A percentile compares a stretch with the other conserved stretches of the same genome.
Evolutionary conservation across 352 stramenopile genomes (phyloP).

Genomic region (Phytopythium oedochilum): DNA sequence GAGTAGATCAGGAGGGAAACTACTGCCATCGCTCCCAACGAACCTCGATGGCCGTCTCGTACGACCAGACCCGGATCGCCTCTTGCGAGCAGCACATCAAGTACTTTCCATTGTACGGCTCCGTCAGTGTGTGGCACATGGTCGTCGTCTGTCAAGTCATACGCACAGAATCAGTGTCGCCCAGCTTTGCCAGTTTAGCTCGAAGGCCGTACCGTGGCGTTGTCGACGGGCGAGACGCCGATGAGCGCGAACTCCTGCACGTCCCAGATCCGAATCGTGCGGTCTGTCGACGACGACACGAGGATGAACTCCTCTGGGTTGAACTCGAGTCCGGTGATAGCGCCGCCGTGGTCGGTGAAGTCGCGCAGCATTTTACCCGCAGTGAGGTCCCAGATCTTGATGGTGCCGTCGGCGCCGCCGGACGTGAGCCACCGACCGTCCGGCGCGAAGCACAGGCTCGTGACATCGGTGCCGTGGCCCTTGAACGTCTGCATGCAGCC

Average conservation of each 20-base stretch:
- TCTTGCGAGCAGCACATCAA: constrained; percentile 74
- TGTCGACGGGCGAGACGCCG: constrained; percentile 75
- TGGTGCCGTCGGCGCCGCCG: constrained; percentile 58
- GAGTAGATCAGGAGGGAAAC: not conserved
- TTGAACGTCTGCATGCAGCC: constrained; percentile 88
- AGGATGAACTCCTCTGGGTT: constrained; percentile 86
- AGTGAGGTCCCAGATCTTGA: constrained; percentile 85
- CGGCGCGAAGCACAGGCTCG: constrained; percentile 71
- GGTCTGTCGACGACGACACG: constrained; percentile 69
- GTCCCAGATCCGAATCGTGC: constrained; percentile 82
- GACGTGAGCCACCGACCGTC: constrained; percentile 84
- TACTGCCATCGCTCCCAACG: not conserved
- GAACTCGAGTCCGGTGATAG: constrained; percentile 80
- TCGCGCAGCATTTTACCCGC: constrained; percentile 68
- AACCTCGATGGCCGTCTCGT: constrained; percentile 77
- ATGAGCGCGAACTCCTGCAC: constrained; percentile 82
- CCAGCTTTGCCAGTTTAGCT: not conserved
- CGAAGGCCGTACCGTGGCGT: constrained; percentile 36
- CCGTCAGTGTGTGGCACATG: constrained; percentile 70
- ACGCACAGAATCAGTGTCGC: not conserved
- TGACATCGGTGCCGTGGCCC: constrained; percentile 71
- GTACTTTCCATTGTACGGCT: constrained; percentile 79
- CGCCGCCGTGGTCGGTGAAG: constrained; percentile 68
- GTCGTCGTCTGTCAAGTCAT: constrained; percentile 53
- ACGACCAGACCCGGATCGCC: constrained; percentile 78